Percentiles rank a stretch among this genome's conserved stretches.
Conservation (phyloP, 768 basidiomycete species). For the Mycena latifolia region DNA sequence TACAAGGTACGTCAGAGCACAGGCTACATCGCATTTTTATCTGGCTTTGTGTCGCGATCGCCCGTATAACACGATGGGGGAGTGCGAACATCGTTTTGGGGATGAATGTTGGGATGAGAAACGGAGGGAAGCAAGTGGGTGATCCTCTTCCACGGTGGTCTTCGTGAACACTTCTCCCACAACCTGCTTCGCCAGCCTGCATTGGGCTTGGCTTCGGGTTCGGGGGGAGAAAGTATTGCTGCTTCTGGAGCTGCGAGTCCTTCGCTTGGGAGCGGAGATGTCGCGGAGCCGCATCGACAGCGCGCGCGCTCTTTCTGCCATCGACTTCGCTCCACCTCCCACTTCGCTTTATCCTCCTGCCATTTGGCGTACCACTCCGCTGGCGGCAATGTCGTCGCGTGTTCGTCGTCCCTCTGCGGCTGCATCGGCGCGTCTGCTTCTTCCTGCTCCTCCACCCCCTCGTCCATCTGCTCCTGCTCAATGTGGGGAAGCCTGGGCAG, state of each 20-base stretch:
- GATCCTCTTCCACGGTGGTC: not conserved
- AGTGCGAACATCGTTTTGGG: not conserved
- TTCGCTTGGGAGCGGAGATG: not conserved
- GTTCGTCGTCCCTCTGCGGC: conserved; percentile 22
- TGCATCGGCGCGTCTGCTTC: not conserved
- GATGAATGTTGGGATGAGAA: conserved; percentile 4
- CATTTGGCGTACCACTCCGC: conserved; percentile 27
- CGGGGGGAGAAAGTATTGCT: not conserved
- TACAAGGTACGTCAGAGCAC: conserved; percentile 18
- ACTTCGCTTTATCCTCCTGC: conserved; percentile 25
- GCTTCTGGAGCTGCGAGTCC: not conserved
- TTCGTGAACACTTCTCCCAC: conserved; percentile 5
- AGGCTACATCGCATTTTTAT: conserved; percentile 19
- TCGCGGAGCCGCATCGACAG: not conserved
- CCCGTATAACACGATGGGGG: conserved; percentile 9
- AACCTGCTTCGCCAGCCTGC: conserved; percentile 20
- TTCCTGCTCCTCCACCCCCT: not conserved
- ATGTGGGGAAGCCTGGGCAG: not conserved
- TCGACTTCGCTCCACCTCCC: conserved; percentile 19
- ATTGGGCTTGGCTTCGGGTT: not conserved
- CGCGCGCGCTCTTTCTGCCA: conserved; percentile 18
- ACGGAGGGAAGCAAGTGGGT: not conserved
- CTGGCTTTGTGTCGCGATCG: not conserved
- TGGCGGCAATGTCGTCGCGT: conserved; percentile 18
- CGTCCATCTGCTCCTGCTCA: not conserved